Conservation (phyloP, 352 stramenopile species). For the Pythium phragmitis region DNA sequence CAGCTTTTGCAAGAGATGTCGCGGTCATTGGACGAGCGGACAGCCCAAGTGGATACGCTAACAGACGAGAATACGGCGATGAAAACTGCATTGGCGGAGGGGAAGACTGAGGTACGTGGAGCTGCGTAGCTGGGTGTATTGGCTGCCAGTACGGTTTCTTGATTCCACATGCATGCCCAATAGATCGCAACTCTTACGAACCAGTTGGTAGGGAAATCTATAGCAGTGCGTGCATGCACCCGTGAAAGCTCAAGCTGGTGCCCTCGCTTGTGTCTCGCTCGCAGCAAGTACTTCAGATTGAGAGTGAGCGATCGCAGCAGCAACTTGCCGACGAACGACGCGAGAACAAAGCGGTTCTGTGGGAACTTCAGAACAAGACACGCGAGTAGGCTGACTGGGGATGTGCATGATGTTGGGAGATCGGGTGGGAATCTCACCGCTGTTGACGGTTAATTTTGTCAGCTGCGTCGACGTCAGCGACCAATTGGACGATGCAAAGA, state of each 20-base stretch:
- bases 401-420: neutral
- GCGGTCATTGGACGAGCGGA: conserved; percentile 18
- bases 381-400: conserved; percentile 29
- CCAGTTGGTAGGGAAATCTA: conserved; percentile 10
- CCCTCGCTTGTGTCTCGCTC: neutral
- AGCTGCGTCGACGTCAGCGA: conserved; percentile 35
- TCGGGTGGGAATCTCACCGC: neutral
- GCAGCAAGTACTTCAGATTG: conserved; percentile 34
- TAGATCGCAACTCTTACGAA: conserved; percentile 7
- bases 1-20: conserved; percentile 44
- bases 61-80: neutral
- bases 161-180: neutral
- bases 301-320: conserved; percentile 32
- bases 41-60: conserved; percentile 5
- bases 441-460: neutral
- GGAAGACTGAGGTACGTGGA: conserved; percentile 11
- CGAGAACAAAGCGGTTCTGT: conserved; percentile 33
- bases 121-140: neutral
- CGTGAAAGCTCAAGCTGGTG: neutral
- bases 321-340: conserved; percentile 36
- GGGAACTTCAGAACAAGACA: conserved; percentile 36
- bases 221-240: neutral
- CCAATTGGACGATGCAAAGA: conserved; percentile 38
- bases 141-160: neutral
- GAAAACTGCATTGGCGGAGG: neutral